These are phyloP conservation scores for Opeltia flavorubescens DNA, from an alignment of 495 filamentous ascomycete species.

Conservation along the genomic window DNA sequence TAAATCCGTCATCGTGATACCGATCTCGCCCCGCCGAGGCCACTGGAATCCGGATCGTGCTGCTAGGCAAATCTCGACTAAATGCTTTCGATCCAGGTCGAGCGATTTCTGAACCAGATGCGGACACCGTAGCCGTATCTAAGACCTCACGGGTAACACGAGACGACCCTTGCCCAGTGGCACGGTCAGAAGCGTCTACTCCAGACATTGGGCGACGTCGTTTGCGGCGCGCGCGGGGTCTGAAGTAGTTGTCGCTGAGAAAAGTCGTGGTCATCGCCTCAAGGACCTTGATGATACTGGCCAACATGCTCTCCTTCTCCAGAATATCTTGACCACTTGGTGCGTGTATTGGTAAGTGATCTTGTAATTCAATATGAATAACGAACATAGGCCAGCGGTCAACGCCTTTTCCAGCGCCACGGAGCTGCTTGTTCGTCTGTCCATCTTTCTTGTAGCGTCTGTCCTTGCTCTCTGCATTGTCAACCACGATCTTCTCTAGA, in stretches of 20 bases:
- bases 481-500: slow-evolving; percentile 29
- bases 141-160: not conserved
- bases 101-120: not conserved
- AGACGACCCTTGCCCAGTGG: too few species aligned
- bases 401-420: slow-evolving; percentile 43
- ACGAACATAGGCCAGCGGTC: slow-evolving; percentile 90
- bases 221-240: slow-evolving; percentile 24
- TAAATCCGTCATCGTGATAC: slow-evolving; percentile 29
- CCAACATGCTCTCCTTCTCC: slow-evolving; percentile 30
- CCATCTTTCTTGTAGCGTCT: slow-evolving; percentile 31
- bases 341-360: not conserved
- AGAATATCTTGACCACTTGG: slow-evolving; percentile 8
- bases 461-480: slow-evolving; percentile 21
- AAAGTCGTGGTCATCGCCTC: slow-evolving; percentile 51
- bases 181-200: too few species aligned
- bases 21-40: slow-evolving; percentile 15
- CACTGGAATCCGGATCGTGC: slow-evolving; percentile 23
- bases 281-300: slow-evolving; percentile 45
- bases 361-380: slow-evolving; percentile 46
- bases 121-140: not conserved
- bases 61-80: slow-evolving; percentile 7
- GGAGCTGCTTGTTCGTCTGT: slow-evolving; percentile 42
- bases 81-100: not conserved
- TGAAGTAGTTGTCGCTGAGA: slow-evolving; percentile 50
- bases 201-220: not conserved